Base-by-base conservation (phyloP, 768 basidiomycete species). In the Gloeophyllum trabeum region DNA sequence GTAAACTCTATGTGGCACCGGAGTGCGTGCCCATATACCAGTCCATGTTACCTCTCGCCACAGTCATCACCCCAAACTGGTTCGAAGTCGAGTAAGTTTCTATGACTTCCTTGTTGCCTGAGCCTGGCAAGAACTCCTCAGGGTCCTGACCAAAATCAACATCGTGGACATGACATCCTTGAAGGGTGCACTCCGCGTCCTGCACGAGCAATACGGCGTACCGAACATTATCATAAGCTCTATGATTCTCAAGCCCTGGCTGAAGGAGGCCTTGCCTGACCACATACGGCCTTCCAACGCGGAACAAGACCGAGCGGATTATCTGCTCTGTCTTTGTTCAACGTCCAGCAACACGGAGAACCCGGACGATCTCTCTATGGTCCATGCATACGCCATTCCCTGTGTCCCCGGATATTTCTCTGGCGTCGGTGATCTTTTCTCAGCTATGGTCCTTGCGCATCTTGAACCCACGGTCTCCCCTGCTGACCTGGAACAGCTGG, bases 341-440 rank as follows among this genome's bases (percentile, higher is more conserved):
- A 74, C 78, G 1, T 43, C 63, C n/a, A 42, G 55, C 3, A 39
- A 51, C n/a, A 39, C 47, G 21, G 50, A 51, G 26, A 48, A 51
- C 14, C 47, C 42, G 16, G 45, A 46, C 40, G 1, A 14, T 42
- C 42, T 40, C 55, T 73, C 73, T 0, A 56, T 59, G 1, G 75
- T 93, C 3, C 76, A 85, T 59, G 79, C 77, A 0, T 78, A 78
- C 52, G 72, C 69, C 35, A 77, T 99, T 6, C 81, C 83, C 2
- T 71, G 81, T 22, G 71, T 97, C 35, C 75, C 81, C 4, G 93
- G 92, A 7, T 96, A 97, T 64, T 98, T 92, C 59, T 85, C 89
- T 16, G 96, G 96, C 20, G 93, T 96, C 7, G 96, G 96, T 14
- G 96, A 99, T 59, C 78, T 97, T 43, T 97, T 98, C 65, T 91